Conservation (phyloP, 1,284 basidiomycete genomes). For the Waitea zeae region DNA sequence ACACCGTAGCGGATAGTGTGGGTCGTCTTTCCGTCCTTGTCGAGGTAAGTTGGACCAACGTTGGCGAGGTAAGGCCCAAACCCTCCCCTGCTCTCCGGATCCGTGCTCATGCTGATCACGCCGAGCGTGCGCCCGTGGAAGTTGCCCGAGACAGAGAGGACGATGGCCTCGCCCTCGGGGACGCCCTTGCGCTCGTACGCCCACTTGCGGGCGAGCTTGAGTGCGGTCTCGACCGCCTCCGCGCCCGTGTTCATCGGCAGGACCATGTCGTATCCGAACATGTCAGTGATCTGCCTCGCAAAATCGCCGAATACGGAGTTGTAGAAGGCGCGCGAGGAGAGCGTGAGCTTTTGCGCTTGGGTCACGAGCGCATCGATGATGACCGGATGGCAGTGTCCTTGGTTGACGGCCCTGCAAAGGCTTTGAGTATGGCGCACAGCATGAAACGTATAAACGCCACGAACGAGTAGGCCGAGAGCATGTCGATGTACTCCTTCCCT, state of each 20-base stretch:
- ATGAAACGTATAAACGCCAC: slow-evolving; percentile 16
- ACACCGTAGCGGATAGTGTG: slow-evolving; percentile 69
- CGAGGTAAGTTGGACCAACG: slow-evolving; percentile 64
- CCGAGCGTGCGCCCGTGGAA: slow-evolving; percentile 94
- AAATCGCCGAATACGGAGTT: slow-evolving; percentile 84
- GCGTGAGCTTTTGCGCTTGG: slow-evolving; percentile 82
- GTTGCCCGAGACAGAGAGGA: slow-evolving; percentile 82
- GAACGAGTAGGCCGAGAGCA: slow-evolving; percentile 94
- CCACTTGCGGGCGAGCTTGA: slow-evolving; percentile 87
- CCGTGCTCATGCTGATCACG: slow-evolving; percentile 91
- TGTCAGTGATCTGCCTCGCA: slow-evolving; percentile 69
- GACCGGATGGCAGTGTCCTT: slow-evolving; percentile 91
- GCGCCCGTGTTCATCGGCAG: slow-evolving; percentile 99
- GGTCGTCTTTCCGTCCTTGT: slow-evolving; percentile 21
- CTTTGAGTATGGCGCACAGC: too few relatives aligned
- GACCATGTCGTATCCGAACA: slow-evolving; percentile 89
- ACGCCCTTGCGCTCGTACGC: slow-evolving; percentile 81
- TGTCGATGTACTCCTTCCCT: slow-evolving; percentile 85
- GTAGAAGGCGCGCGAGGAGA: slow-evolving; percentile 95
- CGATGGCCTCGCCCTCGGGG: slow-evolving; percentile 67
- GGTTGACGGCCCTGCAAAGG: slow-evolving; percentile 5
- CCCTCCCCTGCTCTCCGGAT: slow-evolving; percentile 74
- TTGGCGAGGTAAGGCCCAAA: slow-evolving; percentile 86
- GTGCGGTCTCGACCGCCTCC: slow-evolving; percentile 86
- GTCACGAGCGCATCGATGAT: slow-evolving; percentile 71